A percentile compares a stretch with the other conserved stretches of the same genome.
Conservation (phyloP, 2,329 filamentous ascomycete genomes). For the Penicillium sp. region DNA sequence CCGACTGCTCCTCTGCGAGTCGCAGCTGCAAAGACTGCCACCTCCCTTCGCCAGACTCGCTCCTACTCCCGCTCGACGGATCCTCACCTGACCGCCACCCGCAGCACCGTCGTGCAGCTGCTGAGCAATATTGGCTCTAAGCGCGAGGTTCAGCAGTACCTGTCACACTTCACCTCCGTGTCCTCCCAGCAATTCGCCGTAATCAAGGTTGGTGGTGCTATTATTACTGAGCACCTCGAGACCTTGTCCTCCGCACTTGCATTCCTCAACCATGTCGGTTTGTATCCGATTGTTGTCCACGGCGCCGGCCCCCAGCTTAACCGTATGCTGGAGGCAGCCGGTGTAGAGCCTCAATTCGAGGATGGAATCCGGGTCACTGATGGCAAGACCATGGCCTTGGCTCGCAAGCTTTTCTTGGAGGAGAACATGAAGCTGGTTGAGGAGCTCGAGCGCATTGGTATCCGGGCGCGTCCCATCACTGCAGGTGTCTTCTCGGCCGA, state of each 20-base stretch:
- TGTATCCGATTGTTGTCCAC: slow-evolving; percentile 94
- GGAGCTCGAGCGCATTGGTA: slow-evolving; percentile 83
- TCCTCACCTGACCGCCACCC: slow-evolving; percentile 59
- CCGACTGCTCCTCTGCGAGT: slow-evolving; percentile 33
- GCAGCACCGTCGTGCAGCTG: slow-evolving; percentile 81
- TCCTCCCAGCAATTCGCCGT: slow-evolving; percentile 97
- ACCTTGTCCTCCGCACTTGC: slow-evolving; percentile 85
- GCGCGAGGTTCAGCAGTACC: slow-evolving; percentile 94
- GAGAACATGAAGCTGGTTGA: slow-evolving; percentile 93
- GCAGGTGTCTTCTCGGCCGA: slow-evolving; percentile 88
- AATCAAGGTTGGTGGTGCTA: slow-evolving; percentile 96
- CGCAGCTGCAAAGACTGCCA: slow-evolving; percentile 26
- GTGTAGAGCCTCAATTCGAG: slow-evolving; percentile 92
- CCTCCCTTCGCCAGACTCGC: slow-evolving; percentile 38
- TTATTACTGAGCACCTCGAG: slow-evolving; percentile 90
- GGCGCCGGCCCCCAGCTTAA: slow-evolving; percentile 95
- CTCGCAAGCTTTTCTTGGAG: slow-evolving; percentile 87
- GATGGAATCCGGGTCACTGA: slow-evolving; percentile 96
- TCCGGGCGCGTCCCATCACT: slow-evolving; percentile 83
- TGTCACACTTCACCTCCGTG: slow-evolving; percentile 94
- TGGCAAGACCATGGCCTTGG: slow-evolving; percentile 87
- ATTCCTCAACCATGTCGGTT: slow-evolving; percentile 89
- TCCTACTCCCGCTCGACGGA: slow-evolving; percentile 49
- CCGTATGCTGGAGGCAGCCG: slow-evolving; percentile 81
- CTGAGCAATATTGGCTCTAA: slow-evolving; percentile 95